These are phyloP conservation scores for Beta lomatogona DNA, from an alignment of 179 eudicot genomes.

Conservation along the genomic window DNA sequence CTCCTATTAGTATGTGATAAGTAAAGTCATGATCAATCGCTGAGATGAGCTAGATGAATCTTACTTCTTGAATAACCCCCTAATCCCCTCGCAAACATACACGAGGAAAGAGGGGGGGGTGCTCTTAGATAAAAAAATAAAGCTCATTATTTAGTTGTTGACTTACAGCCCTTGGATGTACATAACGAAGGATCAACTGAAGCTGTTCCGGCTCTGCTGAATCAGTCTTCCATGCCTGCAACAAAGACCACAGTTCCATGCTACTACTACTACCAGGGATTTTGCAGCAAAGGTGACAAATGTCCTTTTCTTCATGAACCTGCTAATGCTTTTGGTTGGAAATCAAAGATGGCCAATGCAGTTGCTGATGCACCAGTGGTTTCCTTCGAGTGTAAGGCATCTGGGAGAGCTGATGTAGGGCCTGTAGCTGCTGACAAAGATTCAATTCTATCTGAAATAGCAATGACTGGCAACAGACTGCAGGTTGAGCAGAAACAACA, in stretches of 20 bases:
- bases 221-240: constrained; percentile 32
- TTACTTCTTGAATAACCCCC: too few relatives aligned
- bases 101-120: too few relatives aligned
- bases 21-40: not conserved
- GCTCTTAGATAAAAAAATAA: not conserved
- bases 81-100: too few relatives aligned
- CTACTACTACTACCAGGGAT: constrained; percentile 54
- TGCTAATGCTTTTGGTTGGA: constrained; percentile 32
- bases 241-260: constrained; percentile 60
- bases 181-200: constrained; percentile 41
- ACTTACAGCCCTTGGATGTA: constrained; percentile 56
- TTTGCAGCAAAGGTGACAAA: constrained; percentile 67
- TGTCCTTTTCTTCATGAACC: constrained; percentile 60
- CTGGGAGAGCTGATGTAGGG: constrained; percentile 35
- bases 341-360: constrained; percentile 35
- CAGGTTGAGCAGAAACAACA: constrained; percentile 25
- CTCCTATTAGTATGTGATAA: not conserved
- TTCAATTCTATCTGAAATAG: constrained; percentile 28
- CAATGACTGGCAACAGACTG: constrained; percentile 20
- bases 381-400: constrained; percentile 37
- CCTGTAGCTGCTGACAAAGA: constrained; percentile 26
- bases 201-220: constrained; percentile 34
- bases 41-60: not conserved
- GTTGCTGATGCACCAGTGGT: constrained; percentile 30
- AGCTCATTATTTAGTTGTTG: constrained; percentile 10